Evolutionary conservation across 371 early-diverging fungal genomes (phyloP), one percentile per base, ranked within the genome.

Genomic region (Mortierella sp.): DNA sequence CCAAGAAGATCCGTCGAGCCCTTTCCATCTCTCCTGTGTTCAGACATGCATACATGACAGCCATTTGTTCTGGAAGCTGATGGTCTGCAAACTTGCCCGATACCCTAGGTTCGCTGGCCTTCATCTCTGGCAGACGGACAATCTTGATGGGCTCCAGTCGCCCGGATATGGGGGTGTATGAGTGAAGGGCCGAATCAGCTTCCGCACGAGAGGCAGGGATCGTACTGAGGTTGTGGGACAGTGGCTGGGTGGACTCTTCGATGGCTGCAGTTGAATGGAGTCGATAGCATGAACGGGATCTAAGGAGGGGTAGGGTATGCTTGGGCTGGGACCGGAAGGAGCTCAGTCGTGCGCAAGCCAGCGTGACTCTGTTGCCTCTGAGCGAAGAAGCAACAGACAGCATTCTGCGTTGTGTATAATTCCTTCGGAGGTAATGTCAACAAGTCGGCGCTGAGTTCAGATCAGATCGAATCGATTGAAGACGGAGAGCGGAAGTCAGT

Each of bases 31-130:
- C 81, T 2, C 94, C 94, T 0, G 89, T 83, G 34, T 85, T 71
- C 42, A 97, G 75, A 59, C 92, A 93, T 1, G 95, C 95, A 54
- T 92, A 87, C 73, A 95, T 83, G 14, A 89, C 47, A 5, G 91
- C 87, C 56, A 93, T 51, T 83, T 87, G 76, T 84, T 89, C 60
- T 56, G 72, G 54, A 23, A 76, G 46, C 17, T 76, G 76, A 47
- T 69, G 60, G 6, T 76, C 76, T 23, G 64, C 64, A 44, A 76
- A 69, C 61, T 69, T 76, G 47, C 76, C 76, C 0, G 70, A 24
- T 34, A 69, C 76, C 28, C 46, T 58, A 14, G 68, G 64, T 17
- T 65, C 70, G 41, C 42, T 67, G 15, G 62, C 24, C 41, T 59
- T 69, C 9, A 56, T 7, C 26, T 76, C 76, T 37, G 76, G 76